A percentile compares a stretch with the other conserved stretches of the same genome.
phyloP scores from a whole-genome alignment of 805 yeast genomes.

The Ogataea sp. region DNA sequence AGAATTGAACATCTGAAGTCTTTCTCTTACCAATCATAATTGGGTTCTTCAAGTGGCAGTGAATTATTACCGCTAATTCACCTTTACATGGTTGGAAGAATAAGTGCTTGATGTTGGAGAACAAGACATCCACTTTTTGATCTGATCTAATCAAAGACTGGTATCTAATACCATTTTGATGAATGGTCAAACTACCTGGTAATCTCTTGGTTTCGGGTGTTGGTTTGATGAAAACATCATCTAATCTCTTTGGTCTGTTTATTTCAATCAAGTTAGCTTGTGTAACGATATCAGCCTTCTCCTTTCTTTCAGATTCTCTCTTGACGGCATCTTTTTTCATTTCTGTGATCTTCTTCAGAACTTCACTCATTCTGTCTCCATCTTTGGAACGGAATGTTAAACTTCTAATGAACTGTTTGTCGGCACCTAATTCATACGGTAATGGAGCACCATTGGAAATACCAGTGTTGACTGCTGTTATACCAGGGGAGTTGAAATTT shows the following conservation, averaged over 20 bases:
- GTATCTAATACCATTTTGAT: conserved; percentile 92
- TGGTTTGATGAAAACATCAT: conserved; percentile 86
- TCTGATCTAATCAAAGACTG: conserved; percentile 81
- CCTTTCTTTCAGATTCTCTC: conserved; percentile 84
- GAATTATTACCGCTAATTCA: conserved; percentile 86
- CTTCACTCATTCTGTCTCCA: conserved; percentile 84
- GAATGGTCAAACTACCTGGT: conserved; percentile 85
- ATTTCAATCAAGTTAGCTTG: conserved; percentile 84
- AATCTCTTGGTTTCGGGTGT: conserved; percentile 95
- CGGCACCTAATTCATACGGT: conserved; percentile 86
- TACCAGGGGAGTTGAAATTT: conserved; percentile 89
- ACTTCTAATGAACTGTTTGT: conserved; percentile 79
- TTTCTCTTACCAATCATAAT: conserved; percentile 94
- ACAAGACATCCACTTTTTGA: conserved; percentile 79
- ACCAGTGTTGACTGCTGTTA: too few species aligned
- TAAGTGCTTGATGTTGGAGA: conserved; percentile 84
- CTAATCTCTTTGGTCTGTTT: conserved; percentile 80
- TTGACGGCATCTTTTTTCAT: conserved; percentile 87
- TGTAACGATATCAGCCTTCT: conserved; percentile 86
- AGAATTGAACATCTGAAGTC: conserved; percentile 91
- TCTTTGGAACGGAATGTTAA: conserved; percentile 86
- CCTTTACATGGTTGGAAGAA: conserved; percentile 96
- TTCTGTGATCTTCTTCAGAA: conserved; percentile 82
- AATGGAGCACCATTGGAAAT: conserved; percentile 65
- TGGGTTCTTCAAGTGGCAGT: conserved; percentile 87